Percentiles rank a stretch among this genome's conserved stretches.
These are phyloP conservation scores for Dactylorhiza incarnata DNA, from an alignment of 106 monocot genomes.

Conservation along the genomic window DNA sequence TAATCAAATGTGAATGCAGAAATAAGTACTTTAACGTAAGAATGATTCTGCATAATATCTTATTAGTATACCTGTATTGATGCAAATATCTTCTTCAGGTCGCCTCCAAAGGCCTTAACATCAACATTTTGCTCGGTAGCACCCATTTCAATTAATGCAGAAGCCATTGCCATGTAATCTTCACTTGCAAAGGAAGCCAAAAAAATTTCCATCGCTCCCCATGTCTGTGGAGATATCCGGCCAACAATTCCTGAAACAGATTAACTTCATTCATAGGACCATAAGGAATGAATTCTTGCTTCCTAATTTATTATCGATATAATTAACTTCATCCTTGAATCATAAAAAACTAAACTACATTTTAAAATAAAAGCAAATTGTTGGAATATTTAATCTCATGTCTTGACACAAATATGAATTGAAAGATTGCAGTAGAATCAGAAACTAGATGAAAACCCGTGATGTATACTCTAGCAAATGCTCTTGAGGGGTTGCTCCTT, in stretches of 20 bases:
- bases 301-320: neutral
- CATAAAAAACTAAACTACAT: neutral
- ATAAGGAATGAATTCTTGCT: neutral
- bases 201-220: conserved; percentile 96
- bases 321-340: neutral
- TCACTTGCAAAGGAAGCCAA: conserved; percentile 81
- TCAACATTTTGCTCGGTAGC: conserved; percentile 78
- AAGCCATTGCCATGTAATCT: conserved; percentile 77
- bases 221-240: conserved; percentile 87
- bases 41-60: conserved; percentile 1
- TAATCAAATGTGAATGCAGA: neutral
- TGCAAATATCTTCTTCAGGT: conserved; percentile 87
- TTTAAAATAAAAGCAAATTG: neutral
- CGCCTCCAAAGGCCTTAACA: conserved; percentile 70
- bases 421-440: too few species aligned
- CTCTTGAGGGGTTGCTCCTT: too few species aligned
- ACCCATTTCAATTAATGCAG: conserved; percentile 85
- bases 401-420: too few species aligned
- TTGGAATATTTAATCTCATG: too few species aligned
- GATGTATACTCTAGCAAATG: too few species aligned
- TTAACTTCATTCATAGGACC: neutral
- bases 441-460: too few species aligned
- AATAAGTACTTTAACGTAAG: neutral
- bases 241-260: conserved; percentile 81
- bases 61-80: conserved; percentile 53